A percentile compares a stretch with the other conserved stretches of the same genome.
These are phyloP conservation scores for Exophiala phaeomuriformis DNA, from an alignment of 2,329 filamentous ascomycete species.

Conservation along the genomic window DNA sequence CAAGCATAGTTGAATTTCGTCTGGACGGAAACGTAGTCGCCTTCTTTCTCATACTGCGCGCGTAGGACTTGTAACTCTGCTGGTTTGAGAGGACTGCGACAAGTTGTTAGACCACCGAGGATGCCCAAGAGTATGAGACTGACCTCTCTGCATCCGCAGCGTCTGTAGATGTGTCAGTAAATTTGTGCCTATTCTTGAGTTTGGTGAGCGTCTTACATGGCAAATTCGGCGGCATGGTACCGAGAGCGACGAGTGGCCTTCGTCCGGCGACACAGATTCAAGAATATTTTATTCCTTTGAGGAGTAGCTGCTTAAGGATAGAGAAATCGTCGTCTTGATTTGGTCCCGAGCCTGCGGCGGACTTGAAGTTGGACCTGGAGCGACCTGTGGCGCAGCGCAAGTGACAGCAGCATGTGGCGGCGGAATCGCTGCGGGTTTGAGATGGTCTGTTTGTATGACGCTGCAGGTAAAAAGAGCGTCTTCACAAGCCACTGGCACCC, in stretches of 20 bases:
- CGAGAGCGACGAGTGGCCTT: neutral
- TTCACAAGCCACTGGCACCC: too few species aligned
- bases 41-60: slow-evolving; percentile 93
- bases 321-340: neutral
- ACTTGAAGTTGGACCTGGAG: neutral
- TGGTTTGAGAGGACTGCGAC: slow-evolving; percentile 69
- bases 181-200: neutral
- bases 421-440: too few species aligned
- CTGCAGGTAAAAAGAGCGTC: neutral
- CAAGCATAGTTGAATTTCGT: slow-evolving; percentile 99
- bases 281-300: neutral
- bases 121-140: slow-evolving; percentile 26
- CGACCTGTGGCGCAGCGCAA: neutral
- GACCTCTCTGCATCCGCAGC: slow-evolving; percentile 95
- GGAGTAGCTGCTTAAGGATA: neutral
- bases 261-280: neutral
- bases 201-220: slow-evolving; percentile 38
- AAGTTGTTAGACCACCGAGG: slow-evolving; percentile 1
- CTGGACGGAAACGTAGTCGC: slow-evolving; percentile 91
- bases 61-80: slow-evolving; percentile 89
- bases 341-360: neutral
- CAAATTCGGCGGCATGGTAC: slow-evolving; percentile 41
- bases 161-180: slow-evolving; percentile 51
- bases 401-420: neutral
- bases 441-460: neutral